Percentiles rank a stretch among this genome's conserved stretches.
Evolutionary conservation across 139 green algal species (phyloP).

Genomic region (Chlorella sorokiniana): DNA sequence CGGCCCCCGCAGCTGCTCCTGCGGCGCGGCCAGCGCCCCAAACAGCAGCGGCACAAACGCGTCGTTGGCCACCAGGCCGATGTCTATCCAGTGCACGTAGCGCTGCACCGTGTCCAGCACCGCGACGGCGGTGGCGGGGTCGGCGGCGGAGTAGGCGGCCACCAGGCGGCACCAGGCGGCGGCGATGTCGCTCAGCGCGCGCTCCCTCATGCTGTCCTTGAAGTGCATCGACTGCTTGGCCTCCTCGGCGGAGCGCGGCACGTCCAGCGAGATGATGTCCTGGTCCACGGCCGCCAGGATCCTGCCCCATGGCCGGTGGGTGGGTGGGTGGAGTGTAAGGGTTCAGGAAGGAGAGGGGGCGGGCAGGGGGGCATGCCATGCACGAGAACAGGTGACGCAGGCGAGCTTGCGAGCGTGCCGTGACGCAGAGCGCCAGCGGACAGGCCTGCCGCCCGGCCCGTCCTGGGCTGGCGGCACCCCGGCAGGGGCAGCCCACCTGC

Average conservation of each 20-base stretch:
- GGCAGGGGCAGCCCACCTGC: slow-evolving; percentile 33
- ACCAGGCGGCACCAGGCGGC: slow-evolving; percentile 65
- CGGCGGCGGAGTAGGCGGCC: slow-evolving; percentile 49
- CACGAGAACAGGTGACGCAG: too few species aligned
- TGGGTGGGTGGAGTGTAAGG: too few species aligned
- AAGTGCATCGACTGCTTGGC: slow-evolving; percentile 81
- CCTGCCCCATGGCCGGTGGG: slow-evolving; percentile 45
- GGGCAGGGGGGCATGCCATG: too few species aligned
- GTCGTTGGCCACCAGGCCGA: slow-evolving; percentile 87
- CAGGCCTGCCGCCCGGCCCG: slow-evolving; percentile 58
- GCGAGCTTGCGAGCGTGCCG: too few species aligned
- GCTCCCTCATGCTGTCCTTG: slow-evolving; percentile 95
- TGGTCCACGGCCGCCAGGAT: slow-evolving; percentile 89
- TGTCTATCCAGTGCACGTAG: slow-evolving; percentile 96
- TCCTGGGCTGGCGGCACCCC: neutral
- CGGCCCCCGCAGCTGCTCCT: slow-evolving; percentile 58
- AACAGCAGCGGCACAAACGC: slow-evolving; percentile 80
- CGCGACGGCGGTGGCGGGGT: slow-evolving; percentile 60
- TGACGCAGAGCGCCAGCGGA: neutral
- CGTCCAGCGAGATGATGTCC: slow-evolving; percentile 91
- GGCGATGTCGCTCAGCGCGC: slow-evolving; percentile 77
- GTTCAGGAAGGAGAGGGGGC: too few species aligned
- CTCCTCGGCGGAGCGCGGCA: slow-evolving; percentile 77
- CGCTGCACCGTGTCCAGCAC: slow-evolving; percentile 72
- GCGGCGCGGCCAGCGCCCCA: slow-evolving; percentile 46